Conservation (phyloP, 768 basidiomycete genomes). For the Xerocomellus chrysenteron region DNA sequence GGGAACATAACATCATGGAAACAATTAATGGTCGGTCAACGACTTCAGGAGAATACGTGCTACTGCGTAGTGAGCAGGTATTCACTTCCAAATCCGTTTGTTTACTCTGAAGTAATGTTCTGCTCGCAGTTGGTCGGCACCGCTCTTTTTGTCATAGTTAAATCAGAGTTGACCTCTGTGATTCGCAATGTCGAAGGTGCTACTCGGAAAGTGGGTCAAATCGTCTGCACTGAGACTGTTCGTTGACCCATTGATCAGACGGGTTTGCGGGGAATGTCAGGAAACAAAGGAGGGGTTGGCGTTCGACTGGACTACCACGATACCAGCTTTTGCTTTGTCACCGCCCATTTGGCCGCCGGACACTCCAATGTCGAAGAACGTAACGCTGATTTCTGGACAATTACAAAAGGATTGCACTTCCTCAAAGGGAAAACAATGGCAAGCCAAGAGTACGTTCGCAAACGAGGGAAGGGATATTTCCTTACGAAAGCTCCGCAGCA, state of each 20-base stretch:
- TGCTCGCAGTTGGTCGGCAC: conserved; percentile 84
- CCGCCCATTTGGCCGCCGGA: conserved; percentile 96
- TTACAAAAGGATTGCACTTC: conserved; percentile 81
- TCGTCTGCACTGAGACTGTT: not conserved
- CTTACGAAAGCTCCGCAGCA: conserved; percentile 47
- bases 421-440: conserved; percentile 84
- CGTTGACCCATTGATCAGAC: conserved; percentile 48
- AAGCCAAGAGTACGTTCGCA: conserved; percentile 77
- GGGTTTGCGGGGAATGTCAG: conserved; percentile 90
- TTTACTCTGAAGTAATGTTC: not conserved
- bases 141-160: conserved; percentile 82
- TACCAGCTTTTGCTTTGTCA: conserved; percentile 92
- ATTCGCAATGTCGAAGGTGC: conserved; percentile 93
- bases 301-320: conserved; percentile 91
- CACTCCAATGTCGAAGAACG: conserved; percentile 87
- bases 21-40: conserved; percentile 70
- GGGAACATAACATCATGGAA: conserved; percentile 83
- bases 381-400: conserved; percentile 90
- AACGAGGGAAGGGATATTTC: not conserved
- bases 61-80: conserved; percentile 92
- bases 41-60: conserved; percentile 71
- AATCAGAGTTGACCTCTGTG: conserved; percentile 67
- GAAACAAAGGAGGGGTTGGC: conserved; percentile 95
- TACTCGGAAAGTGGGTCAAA: conserved; percentile 72
- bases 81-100: not conserved